These are phyloP conservation scores for Suillus variegatus DNA, from an alignment of 768 basidiomycete species.

Conservation along the genomic window DNA sequence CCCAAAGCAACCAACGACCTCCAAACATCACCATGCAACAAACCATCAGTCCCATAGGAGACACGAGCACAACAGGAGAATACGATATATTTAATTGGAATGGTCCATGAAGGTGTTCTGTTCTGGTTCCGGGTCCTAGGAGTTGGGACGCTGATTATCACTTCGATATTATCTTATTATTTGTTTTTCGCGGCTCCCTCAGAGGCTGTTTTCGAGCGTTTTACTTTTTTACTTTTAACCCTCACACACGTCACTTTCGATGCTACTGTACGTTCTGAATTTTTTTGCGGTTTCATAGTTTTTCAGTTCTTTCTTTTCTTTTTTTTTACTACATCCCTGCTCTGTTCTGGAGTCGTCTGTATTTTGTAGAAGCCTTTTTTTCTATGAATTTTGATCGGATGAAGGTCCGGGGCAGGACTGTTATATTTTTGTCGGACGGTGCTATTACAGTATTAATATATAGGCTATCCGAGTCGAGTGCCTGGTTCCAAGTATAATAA, in stretches of 20 bases:
- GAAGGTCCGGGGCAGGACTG: not conserved
- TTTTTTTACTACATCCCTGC: conserved; percentile 7
- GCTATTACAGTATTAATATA: not conserved
- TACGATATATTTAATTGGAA: conserved; percentile 65
- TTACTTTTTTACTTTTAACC: not conserved
- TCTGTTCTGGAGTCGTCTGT: conserved; percentile 22
- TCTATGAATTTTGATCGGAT: conserved; percentile 6
- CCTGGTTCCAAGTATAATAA: not conserved
- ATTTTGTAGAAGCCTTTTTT: conserved; percentile 29
- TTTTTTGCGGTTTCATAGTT: not conserved
- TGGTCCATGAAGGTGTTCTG: conserved; percentile 34
- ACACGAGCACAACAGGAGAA: conserved; percentile 49
- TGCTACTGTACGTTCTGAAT: not conserved
- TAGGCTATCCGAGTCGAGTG: not conserved
- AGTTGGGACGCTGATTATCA: conserved; percentile 25
- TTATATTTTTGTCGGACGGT: not conserved
- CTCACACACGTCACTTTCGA: not conserved
- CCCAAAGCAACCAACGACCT: conserved; percentile 35
- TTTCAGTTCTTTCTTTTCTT: not conserved
- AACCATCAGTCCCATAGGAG: conserved; percentile 43
- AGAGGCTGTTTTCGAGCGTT: not conserved
- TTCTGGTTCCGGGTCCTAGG: conserved; percentile 18
- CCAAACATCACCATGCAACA: conserved; percentile 53
- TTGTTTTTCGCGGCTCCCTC: conserved; percentile 2
- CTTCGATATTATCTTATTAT: conserved; percentile 26